Evolutionary conservation across 176 grass and related monocot genomes (phyloP).

Genomic region (Luzula sylvatica): DNA sequence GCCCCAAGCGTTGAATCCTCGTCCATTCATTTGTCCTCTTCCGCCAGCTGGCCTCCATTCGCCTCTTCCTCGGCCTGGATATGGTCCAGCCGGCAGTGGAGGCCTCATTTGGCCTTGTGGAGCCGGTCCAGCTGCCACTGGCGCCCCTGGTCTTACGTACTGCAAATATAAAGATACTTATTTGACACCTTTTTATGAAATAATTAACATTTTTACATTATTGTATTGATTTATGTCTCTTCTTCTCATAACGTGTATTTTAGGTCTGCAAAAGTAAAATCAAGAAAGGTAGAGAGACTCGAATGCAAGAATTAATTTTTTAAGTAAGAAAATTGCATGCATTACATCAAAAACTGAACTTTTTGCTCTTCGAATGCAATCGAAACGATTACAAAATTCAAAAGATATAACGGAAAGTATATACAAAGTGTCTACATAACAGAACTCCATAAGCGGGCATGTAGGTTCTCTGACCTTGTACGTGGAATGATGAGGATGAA

Average conservation of each 20-base stretch:
- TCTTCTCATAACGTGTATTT: no score
- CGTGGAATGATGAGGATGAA: slow-evolving; percentile 85
- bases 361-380: neutral
- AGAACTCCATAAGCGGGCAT: slow-evolving; percentile 22
- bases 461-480: slow-evolving; percentile 73
- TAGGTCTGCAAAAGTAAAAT: neutral
- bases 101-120: slow-evolving; percentile 51
- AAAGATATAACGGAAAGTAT: slow-evolving; percentile 3
- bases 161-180: slow-evolving; percentile 27
- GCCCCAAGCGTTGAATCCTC: slow-evolving; percentile 60
- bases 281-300: slow-evolving; percentile 7
- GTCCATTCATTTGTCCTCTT: slow-evolving; percentile 64
- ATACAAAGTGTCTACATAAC: slow-evolving; percentile 19
- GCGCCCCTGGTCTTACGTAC: slow-evolving; percentile 77
- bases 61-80: slow-evolving; percentile 70
- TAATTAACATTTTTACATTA: no score
- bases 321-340: neutral
- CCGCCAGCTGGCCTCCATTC: slow-evolving; percentile 74
- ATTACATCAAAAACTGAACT: slow-evolving; percentile 19
- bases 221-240: no score
- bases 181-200: no score
- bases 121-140: slow-evolving; percentile 38
- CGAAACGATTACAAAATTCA: slow-evolving; percentile 14
- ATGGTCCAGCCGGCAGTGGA: slow-evolving; percentile 41
- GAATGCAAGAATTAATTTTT: slow-evolving; percentile 9